Conservation (phyloP, 345 rosid species). For the Geranium brycei region DNA sequence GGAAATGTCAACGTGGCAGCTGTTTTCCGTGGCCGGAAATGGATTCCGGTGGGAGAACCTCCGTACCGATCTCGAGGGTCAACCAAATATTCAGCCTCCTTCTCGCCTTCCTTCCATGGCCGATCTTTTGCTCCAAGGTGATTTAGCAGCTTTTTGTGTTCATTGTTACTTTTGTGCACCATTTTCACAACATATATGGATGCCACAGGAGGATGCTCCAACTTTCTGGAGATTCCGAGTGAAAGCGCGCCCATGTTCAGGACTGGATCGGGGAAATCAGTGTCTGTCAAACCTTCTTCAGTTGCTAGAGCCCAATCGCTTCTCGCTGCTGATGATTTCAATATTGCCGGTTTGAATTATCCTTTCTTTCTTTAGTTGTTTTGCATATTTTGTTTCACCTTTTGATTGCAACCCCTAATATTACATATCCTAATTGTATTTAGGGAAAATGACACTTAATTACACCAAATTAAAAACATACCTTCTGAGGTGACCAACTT, state of each 20-base stretch:
- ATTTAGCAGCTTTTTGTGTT: background rate
- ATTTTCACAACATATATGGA: background rate
- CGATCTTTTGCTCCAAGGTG: slow-evolving; percentile 61
- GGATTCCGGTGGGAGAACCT: slow-evolving; percentile 50
- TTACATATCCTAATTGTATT: no score
- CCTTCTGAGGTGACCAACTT: no score
- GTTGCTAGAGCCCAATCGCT: slow-evolving; percentile 46
- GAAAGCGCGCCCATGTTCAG: slow-evolving; percentile 36
- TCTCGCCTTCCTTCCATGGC: slow-evolving; percentile 47
- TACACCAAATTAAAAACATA: no score
- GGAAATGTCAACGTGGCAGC: slow-evolving; percentile 68
- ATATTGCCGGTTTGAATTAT: slow-evolving; percentile 3
- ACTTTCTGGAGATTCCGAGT: slow-evolving; percentile 27
- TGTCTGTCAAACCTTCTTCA: slow-evolving; percentile 49
- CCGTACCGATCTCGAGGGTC: slow-evolving; percentile 17
- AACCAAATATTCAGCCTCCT: slow-evolving; percentile 8
- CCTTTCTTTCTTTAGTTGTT: background rate
- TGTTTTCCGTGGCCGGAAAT: slow-evolving; percentile 35
- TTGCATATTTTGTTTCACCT: background rate
- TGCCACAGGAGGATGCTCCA: slow-evolving; percentile 33
- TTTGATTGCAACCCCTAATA: background rate
- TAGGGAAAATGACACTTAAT: no score
- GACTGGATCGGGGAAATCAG: slow-evolving; percentile 54
- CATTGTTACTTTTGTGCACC: no score
- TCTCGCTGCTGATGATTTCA: slow-evolving; percentile 22